phyloP scores from a whole-genome alignment of 495 filamentous ascomycete genomes.

The Annulohypoxylon nitens region DNA sequence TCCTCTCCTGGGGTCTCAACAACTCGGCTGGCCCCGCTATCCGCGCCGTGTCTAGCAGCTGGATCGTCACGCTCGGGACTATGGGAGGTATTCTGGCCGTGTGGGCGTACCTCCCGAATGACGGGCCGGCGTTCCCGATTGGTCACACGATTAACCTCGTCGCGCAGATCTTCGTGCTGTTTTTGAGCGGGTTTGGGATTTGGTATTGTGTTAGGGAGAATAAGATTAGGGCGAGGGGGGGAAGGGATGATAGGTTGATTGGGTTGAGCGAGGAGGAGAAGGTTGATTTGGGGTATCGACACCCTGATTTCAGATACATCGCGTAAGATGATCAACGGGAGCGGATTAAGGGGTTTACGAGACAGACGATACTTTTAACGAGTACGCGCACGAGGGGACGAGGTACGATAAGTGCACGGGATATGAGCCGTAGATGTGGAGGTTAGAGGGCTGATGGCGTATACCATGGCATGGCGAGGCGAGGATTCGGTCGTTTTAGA shows the following conservation, averaged over 20 bases:
- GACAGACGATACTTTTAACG: background rate
- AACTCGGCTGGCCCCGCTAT: constrained; percentile 69
- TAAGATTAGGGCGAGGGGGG: constrained; percentile 60
- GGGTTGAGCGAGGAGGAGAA: constrained; percentile 64
- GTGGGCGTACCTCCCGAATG: constrained; percentile 67
- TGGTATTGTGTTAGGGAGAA: constrained; percentile 68
- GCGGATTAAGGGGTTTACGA: background rate
- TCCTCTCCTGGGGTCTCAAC: constrained; percentile 69
- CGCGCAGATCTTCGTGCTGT: constrained; percentile 58
- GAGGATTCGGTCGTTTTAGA: constrained; percentile 17
- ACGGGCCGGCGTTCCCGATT: constrained; percentile 64
- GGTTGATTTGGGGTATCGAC: constrained; percentile 62
- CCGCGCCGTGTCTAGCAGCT: constrained; percentile 66
- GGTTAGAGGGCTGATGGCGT: constrained; percentile 1
- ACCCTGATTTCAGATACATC: constrained; percentile 69
- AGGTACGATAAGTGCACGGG: background rate
- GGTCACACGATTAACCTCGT: constrained; percentile 72
- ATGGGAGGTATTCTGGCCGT: constrained; percentile 68
- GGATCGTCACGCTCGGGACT: constrained; percentile 68
- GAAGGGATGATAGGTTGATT: constrained; percentile 64
- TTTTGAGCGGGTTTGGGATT: constrained; percentile 63
- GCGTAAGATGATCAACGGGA: constrained; percentile 15
- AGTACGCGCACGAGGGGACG: background rate
- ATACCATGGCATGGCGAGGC: background rate
- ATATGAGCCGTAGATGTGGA: background rate